Conservation (phyloP, 371 early-diverging fungal species). For the Zychaea mexicana region DNA sequence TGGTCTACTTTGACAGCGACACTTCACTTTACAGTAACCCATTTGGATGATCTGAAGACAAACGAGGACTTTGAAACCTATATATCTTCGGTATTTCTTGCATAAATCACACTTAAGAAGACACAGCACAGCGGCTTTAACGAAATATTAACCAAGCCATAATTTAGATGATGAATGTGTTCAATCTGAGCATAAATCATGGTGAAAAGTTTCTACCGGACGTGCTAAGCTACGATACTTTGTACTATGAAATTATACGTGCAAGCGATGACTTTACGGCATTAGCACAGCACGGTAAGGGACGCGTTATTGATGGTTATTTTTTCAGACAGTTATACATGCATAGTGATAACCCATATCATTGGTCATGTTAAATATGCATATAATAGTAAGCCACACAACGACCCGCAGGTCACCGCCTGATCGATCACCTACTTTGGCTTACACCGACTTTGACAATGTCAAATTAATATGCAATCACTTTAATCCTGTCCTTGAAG, state of each 20-base stretch:
- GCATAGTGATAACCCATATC: not conserved
- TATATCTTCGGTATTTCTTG: conserved; percentile 45
- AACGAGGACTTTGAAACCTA: conserved; percentile 32
- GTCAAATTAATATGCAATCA: conserved; percentile 40
- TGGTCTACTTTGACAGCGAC: conserved; percentile 50
- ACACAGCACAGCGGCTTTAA: too few species aligned
- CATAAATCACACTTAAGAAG: too few species aligned
- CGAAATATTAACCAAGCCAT: not conserved
- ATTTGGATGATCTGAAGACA: conserved; percentile 31
- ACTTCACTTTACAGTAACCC: conserved; percentile 44
- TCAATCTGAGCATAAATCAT: conserved; percentile 53
- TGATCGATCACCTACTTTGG: conserved; percentile 28
- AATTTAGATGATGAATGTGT: conserved; percentile 44
- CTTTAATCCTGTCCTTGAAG: conserved; percentile 43
- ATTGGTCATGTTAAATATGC: conserved; percentile 16
- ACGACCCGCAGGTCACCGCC: conserved; percentile 16
- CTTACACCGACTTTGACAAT: conserved; percentile 30
- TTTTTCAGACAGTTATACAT: not conserved
- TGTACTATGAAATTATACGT: conserved; percentile 61
- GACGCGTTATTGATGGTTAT: not conserved
- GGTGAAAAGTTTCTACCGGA: conserved; percentile 57
- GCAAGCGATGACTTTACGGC: conserved; percentile 40
- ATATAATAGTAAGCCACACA: conserved; percentile 15
- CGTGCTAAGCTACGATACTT: conserved; percentile 50
- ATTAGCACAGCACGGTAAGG: conserved; percentile 49